Evolutionary conservation across 108 stramenopile genomes (phyloP).

Genomic region (Cyclotella choctawhatcheeana): DNA sequence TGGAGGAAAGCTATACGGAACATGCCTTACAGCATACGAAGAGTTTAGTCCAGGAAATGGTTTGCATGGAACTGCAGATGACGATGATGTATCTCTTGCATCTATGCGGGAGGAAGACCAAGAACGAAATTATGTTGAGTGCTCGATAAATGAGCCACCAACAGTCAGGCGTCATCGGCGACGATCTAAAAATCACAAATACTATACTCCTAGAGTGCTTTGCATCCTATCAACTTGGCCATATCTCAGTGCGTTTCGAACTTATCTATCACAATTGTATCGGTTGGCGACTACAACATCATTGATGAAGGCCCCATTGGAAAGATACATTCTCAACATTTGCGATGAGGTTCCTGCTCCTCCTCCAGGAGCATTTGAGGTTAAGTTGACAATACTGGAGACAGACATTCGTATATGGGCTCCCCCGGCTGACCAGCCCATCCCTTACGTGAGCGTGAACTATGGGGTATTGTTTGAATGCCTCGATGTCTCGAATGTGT

Average conservation of each 20-base stretch:
- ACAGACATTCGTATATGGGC: constrained; percentile 88
- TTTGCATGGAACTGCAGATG: neutral
- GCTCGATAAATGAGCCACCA: constrained; percentile 33
- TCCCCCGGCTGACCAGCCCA: constrained; percentile 93
- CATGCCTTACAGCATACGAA: constrained; percentile 85
- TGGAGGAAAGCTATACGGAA: constrained; percentile 86
- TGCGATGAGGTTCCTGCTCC: constrained; percentile 96
- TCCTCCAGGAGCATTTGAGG: constrained; percentile 92
- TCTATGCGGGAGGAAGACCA: constrained; percentile 31
- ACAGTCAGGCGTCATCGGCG: constrained; percentile 29
- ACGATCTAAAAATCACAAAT: constrained; percentile 32
- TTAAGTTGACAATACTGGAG: constrained; percentile 76
- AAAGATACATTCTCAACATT: constrained; percentile 95
- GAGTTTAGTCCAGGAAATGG: constrained; percentile 52
- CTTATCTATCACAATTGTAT: constrained; percentile 92
- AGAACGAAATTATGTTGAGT: constrained; percentile 46
- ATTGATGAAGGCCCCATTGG: constrained; percentile 91
- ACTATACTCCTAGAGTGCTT: constrained; percentile 89
- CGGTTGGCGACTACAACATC: constrained; percentile 87
- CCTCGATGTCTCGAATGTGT: constrained; percentile 82
- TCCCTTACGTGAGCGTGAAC: constrained; percentile 93
- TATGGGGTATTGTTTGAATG: constrained; percentile 92
- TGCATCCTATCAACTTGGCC: constrained; percentile 95
- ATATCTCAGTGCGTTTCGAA: constrained; percentile 89
- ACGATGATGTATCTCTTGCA: constrained; percentile 26